Base-by-base conservation (phyloP, 495 filamentous ascomycete genomes). In the Hypoxylon cercidicola region DNA sequence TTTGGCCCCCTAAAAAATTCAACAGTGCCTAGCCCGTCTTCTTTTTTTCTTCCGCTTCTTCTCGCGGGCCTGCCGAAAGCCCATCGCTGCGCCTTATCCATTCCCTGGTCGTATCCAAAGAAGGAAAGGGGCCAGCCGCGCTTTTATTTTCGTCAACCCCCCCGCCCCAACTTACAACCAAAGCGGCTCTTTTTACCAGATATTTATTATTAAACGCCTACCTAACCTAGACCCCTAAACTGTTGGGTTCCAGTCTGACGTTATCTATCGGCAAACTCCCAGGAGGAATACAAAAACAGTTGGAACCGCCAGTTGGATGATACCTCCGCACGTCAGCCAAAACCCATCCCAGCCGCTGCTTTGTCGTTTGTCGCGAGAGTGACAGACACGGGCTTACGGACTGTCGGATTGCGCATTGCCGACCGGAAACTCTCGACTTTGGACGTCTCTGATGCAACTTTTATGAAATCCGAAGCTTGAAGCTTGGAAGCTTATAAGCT, bases 91-190 rank as follows among this genome's bases (percentile, higher is more conserved):
- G 10, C 56, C 68, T 54, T 54, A 61, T 68, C 65, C 60, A 53
- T 61, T 68, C 64, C 62, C 58, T 63, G 51, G 50, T 66, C 58
- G 34, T 37, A 49, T 64, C 52, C 39, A 60, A 46, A 13, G 54
- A 60, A 28, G 55, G 50, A 68, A 68, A 56, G 59, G 65, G 60
- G 49, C 65, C 61, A 64, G 66, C 66, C 66, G 66, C 55, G 61
- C 53, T 62, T 66, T 65, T 65, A 60, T 61, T 68, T 48, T 54
- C 52, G 55, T 58, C 41, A 46, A 44, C 43, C 48, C 51, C 61
- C 51, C 66, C 66, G 43, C 55, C 44, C 59, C 59, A 48, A 62
- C 41, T 41, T 63, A 25, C 15, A 50, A 48, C 51, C 41, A 66
- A 62, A 39, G 55, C 66, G 65, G 64, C 60, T 63, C 69, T 63